Percentiles rank a stretch among this genome's conserved stretches.
phyloP scores from a whole-genome alignment of 306 rosid genomes.

The Prunus campanulata region DNA sequence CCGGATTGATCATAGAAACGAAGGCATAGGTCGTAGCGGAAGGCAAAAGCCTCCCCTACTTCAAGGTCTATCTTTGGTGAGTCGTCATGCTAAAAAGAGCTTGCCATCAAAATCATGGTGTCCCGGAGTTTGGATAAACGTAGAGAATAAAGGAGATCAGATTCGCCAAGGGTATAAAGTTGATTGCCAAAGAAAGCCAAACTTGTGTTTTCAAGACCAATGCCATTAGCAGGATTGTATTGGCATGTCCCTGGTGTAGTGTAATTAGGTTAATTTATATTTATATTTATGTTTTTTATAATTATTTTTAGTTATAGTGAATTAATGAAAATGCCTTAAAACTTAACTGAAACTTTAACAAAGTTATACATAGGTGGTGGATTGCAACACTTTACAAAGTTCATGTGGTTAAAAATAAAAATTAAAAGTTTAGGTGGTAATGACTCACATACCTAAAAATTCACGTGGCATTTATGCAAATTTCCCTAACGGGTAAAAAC shows the following conservation, averaged over 20 bases:
- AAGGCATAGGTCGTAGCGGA: slow-evolving; percentile 73
- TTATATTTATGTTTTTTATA: too few species aligned
- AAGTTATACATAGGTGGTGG: too few species aligned
- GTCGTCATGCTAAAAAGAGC: slow-evolving; percentile 76
- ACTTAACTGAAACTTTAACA: too few species aligned
- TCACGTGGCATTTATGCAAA: too few species aligned
- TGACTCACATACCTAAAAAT: too few species aligned
- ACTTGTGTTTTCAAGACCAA: slow-evolving; percentile 81
- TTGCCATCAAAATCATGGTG: slow-evolving; percentile 67
- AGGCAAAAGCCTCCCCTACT: slow-evolving; percentile 69
- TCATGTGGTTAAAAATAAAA: too few species aligned
- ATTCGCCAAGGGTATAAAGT: slow-evolving; percentile 72
- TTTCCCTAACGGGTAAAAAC: too few species aligned
- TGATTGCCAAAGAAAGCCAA: slow-evolving; percentile 60
- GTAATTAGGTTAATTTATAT: too few species aligned
- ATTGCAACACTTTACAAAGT: too few species aligned
- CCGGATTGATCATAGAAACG: slow-evolving; percentile 35
- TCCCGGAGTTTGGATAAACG: slow-evolving; percentile 44
- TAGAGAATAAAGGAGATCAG: slow-evolving; percentile 67
- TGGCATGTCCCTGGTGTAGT: slow-evolving; percentile 53
- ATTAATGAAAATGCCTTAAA: too few species aligned
- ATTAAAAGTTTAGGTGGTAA: too few species aligned
- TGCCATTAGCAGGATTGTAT: slow-evolving; percentile 58
- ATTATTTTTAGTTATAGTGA: too few species aligned
- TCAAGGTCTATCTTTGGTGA: slow-evolving; percentile 70